Evolutionary conservation across 1,284 basidiomycete species (phyloP), one percentile per base, ranked within the genome.

Genomic region (Inonotus obliquus): DNA sequence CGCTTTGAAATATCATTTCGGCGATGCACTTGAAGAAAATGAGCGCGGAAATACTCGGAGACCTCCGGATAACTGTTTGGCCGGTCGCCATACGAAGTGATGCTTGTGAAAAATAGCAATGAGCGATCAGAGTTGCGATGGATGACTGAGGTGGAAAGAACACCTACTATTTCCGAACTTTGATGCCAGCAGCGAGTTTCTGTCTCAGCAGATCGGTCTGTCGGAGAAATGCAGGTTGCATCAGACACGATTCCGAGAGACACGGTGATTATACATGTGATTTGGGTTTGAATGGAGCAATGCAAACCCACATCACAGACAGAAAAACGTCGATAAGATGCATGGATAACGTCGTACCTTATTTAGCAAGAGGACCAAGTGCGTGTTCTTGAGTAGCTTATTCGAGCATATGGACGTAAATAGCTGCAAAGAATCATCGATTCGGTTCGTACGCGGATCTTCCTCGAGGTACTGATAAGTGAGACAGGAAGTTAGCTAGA

Each of bases 341-440:
- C 21, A 32, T 32, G 32, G 54, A 38, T 23, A n/a, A 5, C 35
- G n/a, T 48, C 29, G 52, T 58, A 83, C 87, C 83, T 91, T 91
- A 75, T 91, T 92, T 54, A 92, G 76, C 66, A 92, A 79, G 57
- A 92, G 77, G 4, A 92, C 86, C 44, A 91, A 73, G 69, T 88
- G 86, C 5, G 86, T 83, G 63, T 83, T 81, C 69, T 84, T 83
- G 59, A 92, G 75, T 61, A 92, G 80, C 69, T 83, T 83, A 70
- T 89, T 91, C 55, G 86, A 80, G 68, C 87, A 90, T 65, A 91
- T 84, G 13, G 81, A 70, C 3, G 84, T 86, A 72, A 90, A 91
- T 3, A 92, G 79, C 68, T 90, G 86, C 13, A 92, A 76, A 4
- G 89, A 91, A 72, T 92, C 90, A 65, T 91, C 84, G 62, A 92